phyloP scores from a whole-genome alignment of 2,329 filamentous ascomycete genomes.

The Diaporthe humulicola region DNA sequence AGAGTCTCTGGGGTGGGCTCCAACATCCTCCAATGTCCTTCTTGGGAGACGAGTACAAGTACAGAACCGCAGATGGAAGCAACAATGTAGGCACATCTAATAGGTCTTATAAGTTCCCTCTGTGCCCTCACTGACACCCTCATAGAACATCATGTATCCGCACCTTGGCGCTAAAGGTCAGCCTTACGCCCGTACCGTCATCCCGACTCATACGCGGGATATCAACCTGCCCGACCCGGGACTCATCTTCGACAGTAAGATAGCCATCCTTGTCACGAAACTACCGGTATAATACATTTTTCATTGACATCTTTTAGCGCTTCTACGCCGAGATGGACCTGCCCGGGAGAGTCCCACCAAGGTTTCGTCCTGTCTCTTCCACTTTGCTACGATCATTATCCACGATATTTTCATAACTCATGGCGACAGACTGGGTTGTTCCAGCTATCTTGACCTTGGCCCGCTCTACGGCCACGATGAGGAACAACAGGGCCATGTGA shows the following conservation, averaged over 20 bases:
- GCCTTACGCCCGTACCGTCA: background rate
- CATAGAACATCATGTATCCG: slow-evolving; percentile 8
- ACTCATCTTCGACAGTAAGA: slow-evolving; percentile 6
- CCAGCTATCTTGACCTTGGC: slow-evolving; percentile 10
- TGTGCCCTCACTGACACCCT: background rate
- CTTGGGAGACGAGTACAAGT: background rate
- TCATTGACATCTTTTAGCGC: background rate
- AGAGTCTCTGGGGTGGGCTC: background rate
- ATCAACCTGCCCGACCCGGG: slow-evolving; percentile 8
- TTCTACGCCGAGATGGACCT: background rate
- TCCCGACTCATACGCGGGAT: background rate
- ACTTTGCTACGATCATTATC: slow-evolving; percentile 16
- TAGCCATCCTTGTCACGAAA: rapidly evolving
- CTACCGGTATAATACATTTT: no score
- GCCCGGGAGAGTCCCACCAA: slow-evolving; percentile 5
- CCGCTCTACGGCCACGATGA: background rate
- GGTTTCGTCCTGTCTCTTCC: background rate
- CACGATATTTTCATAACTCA: background rate
- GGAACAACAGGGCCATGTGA: background rate
- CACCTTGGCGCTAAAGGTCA: background rate
- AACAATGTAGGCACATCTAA: background rate
- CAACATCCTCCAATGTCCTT: slow-evolving; percentile 7
- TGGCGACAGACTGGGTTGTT: background rate
- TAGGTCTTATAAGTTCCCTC: no score
- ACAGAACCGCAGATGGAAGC: slow-evolving; percentile 3